A percentile compares a stretch with the other conserved stretches of the same genome.
phyloP scores from a whole-genome alignment of 2,329 filamentous ascomycete genomes.

The Alternaria brassicae region DNA sequence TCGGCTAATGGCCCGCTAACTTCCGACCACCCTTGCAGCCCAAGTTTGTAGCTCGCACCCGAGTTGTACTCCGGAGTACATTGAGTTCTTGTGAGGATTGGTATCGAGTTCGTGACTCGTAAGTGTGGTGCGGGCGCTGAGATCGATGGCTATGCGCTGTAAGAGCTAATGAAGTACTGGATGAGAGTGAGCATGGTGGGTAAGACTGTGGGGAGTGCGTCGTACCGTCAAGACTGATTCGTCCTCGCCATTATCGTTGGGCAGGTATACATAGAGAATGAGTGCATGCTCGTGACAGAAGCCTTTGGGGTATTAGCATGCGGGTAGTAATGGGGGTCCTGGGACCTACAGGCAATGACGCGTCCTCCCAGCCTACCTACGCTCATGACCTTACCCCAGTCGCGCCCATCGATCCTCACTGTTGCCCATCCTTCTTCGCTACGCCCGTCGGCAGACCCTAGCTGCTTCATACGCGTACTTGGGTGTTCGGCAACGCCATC shows the following conservation, averaged over 20 bases:
- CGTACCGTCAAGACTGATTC: conserved; percentile 78
- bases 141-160: conserved; percentile 49
- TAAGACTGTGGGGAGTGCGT: neutral
- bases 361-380: conserved; percentile 87
- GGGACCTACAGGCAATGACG: conserved; percentile 81
- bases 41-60: neutral
- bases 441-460: conserved; percentile 63
- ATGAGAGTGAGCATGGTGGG: conserved; percentile 24
- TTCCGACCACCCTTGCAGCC: neutral
- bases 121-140: neutral
- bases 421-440: conserved; percentile 86
- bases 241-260: conserved; percentile 72
- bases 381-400: conserved; percentile 94
- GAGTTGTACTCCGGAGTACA: too few species aligned
- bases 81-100: neutral
- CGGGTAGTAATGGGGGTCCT: neutral
- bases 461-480: conserved; percentile 74
- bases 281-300: conserved; percentile 81
- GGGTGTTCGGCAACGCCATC: conserved; percentile 77
- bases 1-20: neutral
- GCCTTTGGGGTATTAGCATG: conserved; percentile 49
- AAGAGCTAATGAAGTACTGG: conserved; percentile 67
- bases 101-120: conserved; percentile 16
- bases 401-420: conserved; percentile 88
- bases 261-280: conserved; percentile 82